These are phyloP conservation scores for Ogataea paraovalis DNA, from an alignment of 805 yeast genomes.

Conservation along the genomic window DNA sequence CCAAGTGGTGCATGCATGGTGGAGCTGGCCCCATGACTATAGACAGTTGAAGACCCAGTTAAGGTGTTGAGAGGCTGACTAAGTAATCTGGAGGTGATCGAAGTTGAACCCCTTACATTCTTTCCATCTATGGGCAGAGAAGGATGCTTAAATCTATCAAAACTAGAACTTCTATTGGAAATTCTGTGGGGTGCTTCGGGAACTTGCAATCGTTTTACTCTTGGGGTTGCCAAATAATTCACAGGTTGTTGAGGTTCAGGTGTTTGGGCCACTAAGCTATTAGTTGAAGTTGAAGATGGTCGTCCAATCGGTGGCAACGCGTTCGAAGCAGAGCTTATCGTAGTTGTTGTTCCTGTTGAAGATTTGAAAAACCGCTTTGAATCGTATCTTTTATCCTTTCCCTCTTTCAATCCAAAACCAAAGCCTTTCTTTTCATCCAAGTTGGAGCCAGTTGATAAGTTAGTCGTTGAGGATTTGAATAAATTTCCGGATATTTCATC, in stretches of 20 bases:
- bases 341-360: constrained; percentile 3
- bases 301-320: background rate
- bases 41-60: constrained; percentile 17
- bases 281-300: background rate
- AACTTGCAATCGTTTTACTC: constrained; percentile 31
- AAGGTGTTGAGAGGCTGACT: constrained; percentile 23
- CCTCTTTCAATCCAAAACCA: constrained; percentile 13
- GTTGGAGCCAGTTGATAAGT: background rate
- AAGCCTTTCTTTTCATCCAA: constrained; percentile 12
- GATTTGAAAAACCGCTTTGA: constrained; percentile 6
- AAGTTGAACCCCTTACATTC: constrained; percentile 22
- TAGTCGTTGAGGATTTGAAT: constrained; percentile 9
- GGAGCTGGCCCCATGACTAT: constrained; percentile 9
- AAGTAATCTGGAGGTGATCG: constrained; percentile 29
- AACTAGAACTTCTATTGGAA: constrained; percentile 24
- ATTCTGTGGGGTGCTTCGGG: constrained; percentile 40
- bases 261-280: constrained; percentile 17
- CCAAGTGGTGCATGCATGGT: constrained; percentile 1
- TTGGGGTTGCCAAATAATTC: constrained; percentile 36
- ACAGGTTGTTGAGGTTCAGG: constrained; percentile 22
- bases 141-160: constrained; percentile 25
- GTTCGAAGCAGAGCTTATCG: background rate
- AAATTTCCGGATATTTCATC: constrained; percentile 18
- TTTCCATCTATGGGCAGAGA: constrained; percentile 24
- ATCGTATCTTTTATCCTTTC: constrained; percentile 1